Evolutionary conservation across 2,329 filamentous ascomycete genomes (phyloP), one percentile per base, ranked within the genome.

Genomic region (Aspergillus thermomutatus): DNA sequence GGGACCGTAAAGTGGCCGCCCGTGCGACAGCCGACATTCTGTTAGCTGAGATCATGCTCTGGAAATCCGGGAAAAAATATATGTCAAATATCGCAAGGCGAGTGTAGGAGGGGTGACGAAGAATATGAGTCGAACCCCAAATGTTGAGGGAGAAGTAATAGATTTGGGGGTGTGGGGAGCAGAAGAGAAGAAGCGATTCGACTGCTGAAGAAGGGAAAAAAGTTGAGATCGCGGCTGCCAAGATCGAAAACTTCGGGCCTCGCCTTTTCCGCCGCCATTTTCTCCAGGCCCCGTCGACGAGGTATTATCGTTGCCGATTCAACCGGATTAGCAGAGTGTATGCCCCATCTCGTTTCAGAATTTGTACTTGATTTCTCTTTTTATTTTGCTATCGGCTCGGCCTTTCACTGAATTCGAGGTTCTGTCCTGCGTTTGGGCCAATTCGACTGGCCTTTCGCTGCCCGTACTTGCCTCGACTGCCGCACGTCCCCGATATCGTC

Each of bases 31-130:
- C 68, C 52, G 72, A 67, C 68, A 74, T 67, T 62, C 66, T 75
- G 27, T 64, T 66, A 63, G 74, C 64, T 53, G 69, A 68, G 64
- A 77, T 72, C 75, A 77, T 77, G 64, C 70, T 75, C 65, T 68
- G 54, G 53, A 60, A 37, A 50, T 45, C 34, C 49, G 37, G 28
- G 50, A 52, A 37, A 27, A 26, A 47, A 56, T 23, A 3, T 14
- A 46, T 25, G 23, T 7, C 19, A 40, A 43, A 52, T 52, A 49
- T 26, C 59, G 54, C 52, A 53, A 58, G 46, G 45, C 28, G 51
- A 59, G 23, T 37, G 26, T 7, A 50, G 19, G 50, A 28, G 41
- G n/a, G 41, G n/a, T 23, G 21, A 45, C n/a, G 21, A 45, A 23
- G 19, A 45, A 23, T 19, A 46, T 23, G 21, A 64, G 56, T 58